Conservation (phyloP, 805 yeast genomes). For the Wickerhamomyces chaumierensis region DNA sequence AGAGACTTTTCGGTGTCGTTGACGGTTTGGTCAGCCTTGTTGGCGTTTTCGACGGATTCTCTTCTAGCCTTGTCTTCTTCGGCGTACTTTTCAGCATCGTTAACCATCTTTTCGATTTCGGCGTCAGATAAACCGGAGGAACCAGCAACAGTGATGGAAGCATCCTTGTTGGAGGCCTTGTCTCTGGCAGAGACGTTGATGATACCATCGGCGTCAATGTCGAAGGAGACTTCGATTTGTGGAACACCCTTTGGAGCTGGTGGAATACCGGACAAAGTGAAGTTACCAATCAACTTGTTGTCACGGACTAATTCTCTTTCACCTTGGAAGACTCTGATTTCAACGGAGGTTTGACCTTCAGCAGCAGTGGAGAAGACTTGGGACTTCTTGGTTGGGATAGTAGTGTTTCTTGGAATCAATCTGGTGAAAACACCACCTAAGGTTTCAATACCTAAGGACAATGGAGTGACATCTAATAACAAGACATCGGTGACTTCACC, state of each 20-base stretch:
- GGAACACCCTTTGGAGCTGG: slow-evolving; percentile 74
- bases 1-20: slow-evolving; percentile 85
- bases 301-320: slow-evolving; percentile 72
- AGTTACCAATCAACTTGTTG: slow-evolving; percentile 69
- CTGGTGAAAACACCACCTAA: slow-evolving; percentile 76
- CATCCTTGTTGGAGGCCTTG: slow-evolving; percentile 71
- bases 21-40: slow-evolving; percentile 71
- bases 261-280: slow-evolving; percentile 63
- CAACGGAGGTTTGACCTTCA: slow-evolving; percentile 77
- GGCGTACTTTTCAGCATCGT: slow-evolving; percentile 49
- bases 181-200: slow-evolving; percentile 79
- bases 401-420: slow-evolving; percentile 63
- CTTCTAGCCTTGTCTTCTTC: slow-evolving; percentile 45
- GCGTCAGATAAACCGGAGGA: slow-evolving; percentile 51
- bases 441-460: slow-evolving; percentile 72
- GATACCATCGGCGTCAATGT: slow-evolving; percentile 74
- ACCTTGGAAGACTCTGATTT: slow-evolving; percentile 71
- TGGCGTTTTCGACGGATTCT: slow-evolving; percentile 63
- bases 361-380: slow-evolving; percentile 73
- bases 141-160: slow-evolving; percentile 55
- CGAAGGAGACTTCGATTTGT: slow-evolving; percentile 67
- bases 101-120: slow-evolving; percentile 50
- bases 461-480: slow-evolving; percentile 70
- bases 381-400: slow-evolving; percentile 64
- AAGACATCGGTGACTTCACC: slow-evolving; percentile 78